Conservation (phyloP, 2,329 filamentous ascomycete genomes). For the Trichoderma polysporum region DNA sequence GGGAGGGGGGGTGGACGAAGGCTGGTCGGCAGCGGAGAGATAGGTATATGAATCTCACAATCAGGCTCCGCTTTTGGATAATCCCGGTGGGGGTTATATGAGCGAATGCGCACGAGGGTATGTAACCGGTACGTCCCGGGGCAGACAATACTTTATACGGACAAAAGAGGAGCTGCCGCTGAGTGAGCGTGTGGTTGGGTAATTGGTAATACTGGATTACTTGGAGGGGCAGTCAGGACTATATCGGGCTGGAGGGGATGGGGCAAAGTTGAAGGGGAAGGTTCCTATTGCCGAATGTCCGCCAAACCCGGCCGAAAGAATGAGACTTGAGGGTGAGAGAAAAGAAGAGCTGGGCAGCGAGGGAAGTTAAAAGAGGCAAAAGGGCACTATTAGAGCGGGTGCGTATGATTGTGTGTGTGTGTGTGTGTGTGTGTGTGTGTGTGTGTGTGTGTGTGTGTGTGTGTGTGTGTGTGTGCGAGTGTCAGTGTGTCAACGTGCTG, state of each 20-base stretch:
- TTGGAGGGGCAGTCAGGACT: background rate
- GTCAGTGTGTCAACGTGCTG: no score
- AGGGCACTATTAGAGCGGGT: background rate
- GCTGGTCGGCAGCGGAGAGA: slow-evolving; percentile 15
- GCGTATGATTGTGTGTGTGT: slow-evolving; percentile 1
- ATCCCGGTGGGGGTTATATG: slow-evolving; percentile 12
- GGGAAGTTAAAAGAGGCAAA: background rate
- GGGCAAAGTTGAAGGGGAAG: slow-evolving; percentile 6
- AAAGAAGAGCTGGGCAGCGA: slow-evolving; percentile 1
- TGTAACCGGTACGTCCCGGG: slow-evolving; percentile 7
- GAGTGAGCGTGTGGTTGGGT: slow-evolving; percentile 18
- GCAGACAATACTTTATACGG: slow-evolving; percentile 2
- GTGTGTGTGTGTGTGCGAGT: no score
- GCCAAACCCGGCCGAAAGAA: slow-evolving; percentile 11
- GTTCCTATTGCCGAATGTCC: slow-evolving; percentile 16
- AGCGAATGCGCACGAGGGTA: slow-evolving; percentile 9
- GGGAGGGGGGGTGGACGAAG: slow-evolving; percentile 1
- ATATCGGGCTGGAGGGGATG: background rate
- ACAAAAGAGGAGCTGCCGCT: slow-evolving; percentile 9
- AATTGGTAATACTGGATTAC: slow-evolving; percentile 16
- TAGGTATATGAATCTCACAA: slow-evolving; percentile 19
- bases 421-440: background rate
- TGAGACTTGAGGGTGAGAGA: background rate
- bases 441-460: no score
- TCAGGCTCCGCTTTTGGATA: slow-evolving; percentile 18